Evolutionary conservation across 78 protist species (phyloP).

Genomic region (Dictyostelium brefeldianum): DNA sequence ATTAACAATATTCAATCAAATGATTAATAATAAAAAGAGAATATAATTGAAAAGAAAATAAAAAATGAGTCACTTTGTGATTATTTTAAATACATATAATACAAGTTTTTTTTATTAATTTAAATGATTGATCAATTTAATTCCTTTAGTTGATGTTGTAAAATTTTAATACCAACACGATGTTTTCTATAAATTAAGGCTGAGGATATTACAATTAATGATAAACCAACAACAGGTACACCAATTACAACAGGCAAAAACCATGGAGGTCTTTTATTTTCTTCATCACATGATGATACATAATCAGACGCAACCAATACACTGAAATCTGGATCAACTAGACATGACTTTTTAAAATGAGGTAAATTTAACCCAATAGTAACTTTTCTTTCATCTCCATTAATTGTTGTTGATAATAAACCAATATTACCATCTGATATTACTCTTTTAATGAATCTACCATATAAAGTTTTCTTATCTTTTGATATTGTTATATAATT

Average conservation of each 20-base stretch:
- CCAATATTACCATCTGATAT: not conserved
- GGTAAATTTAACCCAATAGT: not conserved
- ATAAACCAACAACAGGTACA: not conserved
- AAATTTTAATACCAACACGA: not conserved
- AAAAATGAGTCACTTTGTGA: no score
- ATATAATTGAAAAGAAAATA: no score
- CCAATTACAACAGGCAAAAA: not conserved
- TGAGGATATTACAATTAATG: not conserved
- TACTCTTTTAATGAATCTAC: constrained; percentile 5
- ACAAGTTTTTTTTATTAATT: no score
- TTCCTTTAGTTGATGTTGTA: not conserved
- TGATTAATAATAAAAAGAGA: no score
- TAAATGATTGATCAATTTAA: no score
- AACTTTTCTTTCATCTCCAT: not conserved
- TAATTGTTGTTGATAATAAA: not conserved
- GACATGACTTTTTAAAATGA: not conserved
- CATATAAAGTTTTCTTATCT: not conserved
- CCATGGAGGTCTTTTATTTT: not conserved
- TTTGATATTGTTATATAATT: not conserved
- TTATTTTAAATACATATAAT: no score
- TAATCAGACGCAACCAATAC: not conserved
- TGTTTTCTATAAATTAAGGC: not conserved
- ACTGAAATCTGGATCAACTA: constrained; percentile 4
- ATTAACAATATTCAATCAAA: no score
- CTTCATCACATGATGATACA: not conserved